Evolutionary conservation across 139 green algal species (phyloP), one percentile per base, ranked within the genome.

Genomic region (Tetradesmus lagerheimii): DNA sequence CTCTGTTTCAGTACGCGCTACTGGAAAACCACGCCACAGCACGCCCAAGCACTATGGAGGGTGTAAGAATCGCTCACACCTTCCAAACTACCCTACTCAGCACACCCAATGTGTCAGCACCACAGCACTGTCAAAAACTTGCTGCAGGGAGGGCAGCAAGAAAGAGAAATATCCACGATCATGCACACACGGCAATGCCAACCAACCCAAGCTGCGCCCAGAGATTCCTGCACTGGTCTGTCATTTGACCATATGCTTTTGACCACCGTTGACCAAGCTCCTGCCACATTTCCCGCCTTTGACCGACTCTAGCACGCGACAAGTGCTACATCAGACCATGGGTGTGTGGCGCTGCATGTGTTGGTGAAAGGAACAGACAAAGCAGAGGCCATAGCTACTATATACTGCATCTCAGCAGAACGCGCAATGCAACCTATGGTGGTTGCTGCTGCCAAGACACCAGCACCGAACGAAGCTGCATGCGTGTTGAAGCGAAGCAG

Each of bases 361-460:
- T 23, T 38, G 71, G n/a, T 35, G 66, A 27, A 79, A 3, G n/a
- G 11, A 79, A 2, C 71, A 79, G 71, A 79, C 71, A 38, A 37
- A 41, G n/a, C 31, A 79, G 23, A n/a, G 23, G 8, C 57, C n/a
- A 79, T 37, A 29, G 31, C 15, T 37, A 37, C n/a, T n/a, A n/a
- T n/a, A n/a, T n/a, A 16, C 71, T 79, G 71, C 71, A 20, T 79
- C 71, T 79, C 71, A 79, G 71, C 71, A 79, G 71, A 20, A 29
- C 11, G 9, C 71, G 71, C 29, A 39, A 71, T 71, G 20, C 1
- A 9, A 57, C 14, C 53, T 29, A 29, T 25, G 18, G 53, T 25
- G 15, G 3, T 31, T n/a, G 57, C 57, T 71, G 57, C 57, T n/a
- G 57, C 4, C 57, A 31, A 31, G 14, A n/a, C 15, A 9, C 57